These are phyloP conservation scores for Cubamyces lactineus DNA, from an alignment of 768 basidiomycete genomes.

Conservation along the genomic window DNA sequence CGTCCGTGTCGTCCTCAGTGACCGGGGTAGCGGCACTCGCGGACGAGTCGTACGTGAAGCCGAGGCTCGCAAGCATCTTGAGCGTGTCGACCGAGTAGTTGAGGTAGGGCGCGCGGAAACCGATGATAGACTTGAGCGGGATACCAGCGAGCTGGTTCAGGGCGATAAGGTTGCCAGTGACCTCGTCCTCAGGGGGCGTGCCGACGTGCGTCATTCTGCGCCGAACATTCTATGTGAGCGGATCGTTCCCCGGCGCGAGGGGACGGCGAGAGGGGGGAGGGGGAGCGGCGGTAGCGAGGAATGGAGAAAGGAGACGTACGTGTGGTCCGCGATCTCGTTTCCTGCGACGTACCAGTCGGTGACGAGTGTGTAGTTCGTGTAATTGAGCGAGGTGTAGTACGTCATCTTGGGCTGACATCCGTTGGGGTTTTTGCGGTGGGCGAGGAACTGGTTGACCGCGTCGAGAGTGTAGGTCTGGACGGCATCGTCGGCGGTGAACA, in stretches of 20 bases:
- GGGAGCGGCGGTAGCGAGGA: constrained; percentile 3
- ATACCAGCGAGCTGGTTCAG: constrained; percentile 81
- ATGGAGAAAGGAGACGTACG: constrained; percentile 15
- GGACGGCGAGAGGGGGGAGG: background rate
- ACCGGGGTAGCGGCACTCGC: constrained; percentile 65
- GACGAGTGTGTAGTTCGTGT: constrained; percentile 77
- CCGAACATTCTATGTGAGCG: constrained; percentile 5
- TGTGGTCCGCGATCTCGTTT: constrained; percentile 66
- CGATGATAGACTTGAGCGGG: constrained; percentile 61
- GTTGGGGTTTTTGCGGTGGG: constrained; percentile 74
- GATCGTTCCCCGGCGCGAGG: background rate
- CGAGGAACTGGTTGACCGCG: constrained; percentile 74
- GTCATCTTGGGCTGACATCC: constrained; percentile 78
- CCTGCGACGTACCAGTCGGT: constrained; percentile 83
- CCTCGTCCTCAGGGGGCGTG: constrained; percentile 60
- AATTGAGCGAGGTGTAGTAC: constrained; percentile 71
- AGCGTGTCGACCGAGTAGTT: constrained; percentile 68
- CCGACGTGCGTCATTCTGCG: constrained; percentile 79
- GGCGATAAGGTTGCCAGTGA: constrained; percentile 78
- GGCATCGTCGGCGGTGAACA: constrained; percentile 79
- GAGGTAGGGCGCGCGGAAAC: constrained; percentile 81
- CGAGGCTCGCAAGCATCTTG: constrained; percentile 51
- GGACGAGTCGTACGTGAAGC: constrained; percentile 76
- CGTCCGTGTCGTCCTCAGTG: constrained; percentile 66
- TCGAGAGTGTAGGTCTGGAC: constrained; percentile 78